These are phyloP conservation scores for Penicillium brasilianum DNA, from an alignment of 2,329 filamentous ascomycete species.

Conservation along the genomic window DNA sequence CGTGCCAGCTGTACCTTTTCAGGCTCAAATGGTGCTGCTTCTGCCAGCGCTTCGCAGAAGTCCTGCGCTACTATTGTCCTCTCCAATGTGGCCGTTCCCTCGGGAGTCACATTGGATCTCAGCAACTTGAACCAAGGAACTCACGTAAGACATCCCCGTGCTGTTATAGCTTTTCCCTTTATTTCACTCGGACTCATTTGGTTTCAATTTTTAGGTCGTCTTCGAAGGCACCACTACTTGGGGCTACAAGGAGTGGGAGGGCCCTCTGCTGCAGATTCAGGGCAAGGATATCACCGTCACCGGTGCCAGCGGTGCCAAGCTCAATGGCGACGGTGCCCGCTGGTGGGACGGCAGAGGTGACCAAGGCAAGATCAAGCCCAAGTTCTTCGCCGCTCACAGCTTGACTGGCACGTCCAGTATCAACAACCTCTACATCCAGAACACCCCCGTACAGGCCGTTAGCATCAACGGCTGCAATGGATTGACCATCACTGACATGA, in stretches of 20 bases:
- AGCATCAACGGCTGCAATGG: constrained; percentile 50
- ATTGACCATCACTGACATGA: constrained; percentile 57
- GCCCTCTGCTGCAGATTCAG: constrained; percentile 66
- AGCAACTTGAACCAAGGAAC: constrained; percentile 19
- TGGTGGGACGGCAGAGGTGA: constrained; percentile 52
- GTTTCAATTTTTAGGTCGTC: constrained; percentile 52
- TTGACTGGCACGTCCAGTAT: constrained; percentile 39
- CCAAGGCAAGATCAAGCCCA: constrained; percentile 65
- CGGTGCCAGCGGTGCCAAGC: constrained; percentile 56
- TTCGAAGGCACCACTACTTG: constrained; percentile 72
- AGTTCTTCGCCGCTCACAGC: constrained; percentile 60
- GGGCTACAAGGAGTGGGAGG: constrained; percentile 68
- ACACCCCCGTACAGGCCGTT: constrained; percentile 43
- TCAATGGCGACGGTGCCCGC: constrained; percentile 59
- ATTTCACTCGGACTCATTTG: background rate
- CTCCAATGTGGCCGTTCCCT: constrained; percentile 30
- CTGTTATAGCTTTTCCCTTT: background rate
- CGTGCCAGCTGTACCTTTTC: constrained; percentile 38
- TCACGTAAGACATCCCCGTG: constrained; percentile 10
- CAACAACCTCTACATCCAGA: constrained; percentile 38
- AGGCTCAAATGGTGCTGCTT: constrained; percentile 26
- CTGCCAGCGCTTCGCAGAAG: constrained; percentile 35
- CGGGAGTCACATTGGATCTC: constrained; percentile 22
- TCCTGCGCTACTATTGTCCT: constrained; percentile 48
- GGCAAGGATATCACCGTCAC: constrained; percentile 62